phyloP scores from a whole-genome alignment of 2,329 filamentous ascomycete species.

The Dactylellina drechsleri region DNA sequence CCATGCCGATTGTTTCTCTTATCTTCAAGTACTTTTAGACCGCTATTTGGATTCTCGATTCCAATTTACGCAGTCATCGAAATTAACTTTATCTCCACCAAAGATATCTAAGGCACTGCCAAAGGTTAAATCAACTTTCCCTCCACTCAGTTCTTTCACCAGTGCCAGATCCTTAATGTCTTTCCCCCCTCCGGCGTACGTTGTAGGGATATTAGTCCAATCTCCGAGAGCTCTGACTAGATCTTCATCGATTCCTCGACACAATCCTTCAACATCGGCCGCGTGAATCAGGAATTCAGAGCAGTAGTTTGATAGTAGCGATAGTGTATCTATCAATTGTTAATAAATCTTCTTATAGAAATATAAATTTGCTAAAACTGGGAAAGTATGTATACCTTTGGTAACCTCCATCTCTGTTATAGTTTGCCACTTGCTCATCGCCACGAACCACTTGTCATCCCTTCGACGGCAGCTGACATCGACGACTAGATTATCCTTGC shows the following conservation, averaged over 20 bases:
- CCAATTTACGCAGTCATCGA: constrained; percentile 90
- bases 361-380: constrained; percentile 2
- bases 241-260: constrained; percentile 87
- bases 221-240: constrained; percentile 79
- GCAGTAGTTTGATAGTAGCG: constrained; percentile 71
- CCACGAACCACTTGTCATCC: constrained; percentile 87
- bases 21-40: background rate
- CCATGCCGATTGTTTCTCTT: too few species aligned
- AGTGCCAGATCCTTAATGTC: constrained; percentile 82
- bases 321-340: constrained; percentile 55
- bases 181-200: constrained; percentile 93
- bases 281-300: constrained; percentile 97
- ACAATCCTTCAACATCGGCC: constrained; percentile 93
- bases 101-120: constrained; percentile 97
- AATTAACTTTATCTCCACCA: constrained; percentile 84
- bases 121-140: constrained; percentile 91
- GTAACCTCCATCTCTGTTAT: constrained; percentile 96
- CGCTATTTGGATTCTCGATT: constrained; percentile 66
- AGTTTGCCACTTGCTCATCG: constrained; percentile 99
- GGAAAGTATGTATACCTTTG: constrained; percentile 69
- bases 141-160: constrained; percentile 80
- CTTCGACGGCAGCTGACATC: constrained; percentile 89
- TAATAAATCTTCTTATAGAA: background rate
- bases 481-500: constrained; percentile 83
- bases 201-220: constrained; percentile 93